Evolutionary conservation across 495 filamentous ascomycete species (phyloP), one percentile per base, ranked within the genome.

Genomic region (Penicillium roqueforti): DNA sequence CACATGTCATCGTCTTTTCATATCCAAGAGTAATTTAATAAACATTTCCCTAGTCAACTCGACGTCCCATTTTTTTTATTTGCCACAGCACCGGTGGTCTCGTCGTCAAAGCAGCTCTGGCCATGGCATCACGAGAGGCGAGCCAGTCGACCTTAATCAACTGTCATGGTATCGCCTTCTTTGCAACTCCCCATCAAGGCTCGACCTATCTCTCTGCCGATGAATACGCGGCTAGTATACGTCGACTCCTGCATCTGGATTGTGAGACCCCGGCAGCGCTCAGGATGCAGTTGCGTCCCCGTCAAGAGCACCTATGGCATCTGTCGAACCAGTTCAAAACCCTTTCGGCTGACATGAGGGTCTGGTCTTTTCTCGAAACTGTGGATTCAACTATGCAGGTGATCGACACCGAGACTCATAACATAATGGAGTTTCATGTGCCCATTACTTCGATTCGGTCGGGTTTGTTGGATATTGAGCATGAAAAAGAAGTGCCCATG

Each of bases 341-440:
- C 6, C 75, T 85, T 14, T 79, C 81, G 2, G 77, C 79, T 34
- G 84, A 87, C 47, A 72, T 87, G 40, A 82, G 80, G 43, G 68
- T 88, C n/a, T 87, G 83, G 80, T 81, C 82, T 4, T 84, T 86
- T 26, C 79, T 83, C 31, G 84, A 87, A 60, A 87, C 81, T 0
- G 62, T 78, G 3, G 85, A 88, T 56, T 84, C 83, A 0, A 70
- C 73, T 7, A 67, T 87, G 34, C 76, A 76, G 4, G 73, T 81
- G 7, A 50, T 55, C 14, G 71, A 76, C 54, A 49, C 57, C 0
- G 68, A 73, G 16, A 62, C 60, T 1, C 56, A 55, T 6, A 72
- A 58, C 11, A 51, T 58, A 0, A 53, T 75, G 26, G 68, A 71
- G 43, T 67, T 76, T 53, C 77, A 77, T 36, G 82, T 81, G 2